These are phyloP conservation scores for Cerioporus squamosus DNA, from an alignment of 1,284 basidiomycete species.

Conservation along the genomic window DNA sequence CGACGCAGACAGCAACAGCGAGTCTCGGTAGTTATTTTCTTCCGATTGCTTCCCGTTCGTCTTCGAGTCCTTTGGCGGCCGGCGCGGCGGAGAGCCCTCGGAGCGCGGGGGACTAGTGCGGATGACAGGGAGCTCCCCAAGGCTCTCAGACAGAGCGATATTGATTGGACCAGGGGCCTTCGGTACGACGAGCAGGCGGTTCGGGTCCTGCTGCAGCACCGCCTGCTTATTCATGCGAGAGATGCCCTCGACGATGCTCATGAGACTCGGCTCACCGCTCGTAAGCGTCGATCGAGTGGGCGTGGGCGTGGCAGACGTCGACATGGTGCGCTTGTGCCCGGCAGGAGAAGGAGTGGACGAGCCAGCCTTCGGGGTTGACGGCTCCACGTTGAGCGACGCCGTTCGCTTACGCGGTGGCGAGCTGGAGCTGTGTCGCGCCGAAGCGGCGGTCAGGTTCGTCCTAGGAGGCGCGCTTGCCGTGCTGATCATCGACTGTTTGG, in stretches of 20 bases:
- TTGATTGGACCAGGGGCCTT: constrained; percentile 43
- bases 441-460: neutral
- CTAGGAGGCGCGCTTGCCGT: constrained; percentile 28
- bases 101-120: neutral
- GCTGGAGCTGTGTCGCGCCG: constrained; percentile 2
- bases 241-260: constrained; percentile 72
- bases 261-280: constrained; percentile 48
- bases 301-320: constrained; percentile 9
- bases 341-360: neutral
- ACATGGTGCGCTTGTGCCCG: constrained; percentile 21
- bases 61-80: constrained; percentile 2
- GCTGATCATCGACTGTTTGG: constrained; percentile 32
- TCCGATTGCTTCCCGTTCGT: constrained; percentile 12
- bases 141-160: constrained; percentile 14
- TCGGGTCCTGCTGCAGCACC: constrained; percentile 32
- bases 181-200: constrained; percentile 34
- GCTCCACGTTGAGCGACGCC: constrained; percentile 18
- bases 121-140: constrained; percentile 13
- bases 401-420: constrained; percentile 22
- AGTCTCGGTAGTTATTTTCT: constrained; percentile 21
- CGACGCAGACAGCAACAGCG: constrained; percentile 23
- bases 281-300: constrained; percentile 12
- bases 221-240: constrained; percentile 43
- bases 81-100: constrained; percentile 2
- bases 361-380: neutral